Conservation (phyloP, 2,329 filamentous ascomycete species). For the Penicillium fuscoglaucum region DNA sequence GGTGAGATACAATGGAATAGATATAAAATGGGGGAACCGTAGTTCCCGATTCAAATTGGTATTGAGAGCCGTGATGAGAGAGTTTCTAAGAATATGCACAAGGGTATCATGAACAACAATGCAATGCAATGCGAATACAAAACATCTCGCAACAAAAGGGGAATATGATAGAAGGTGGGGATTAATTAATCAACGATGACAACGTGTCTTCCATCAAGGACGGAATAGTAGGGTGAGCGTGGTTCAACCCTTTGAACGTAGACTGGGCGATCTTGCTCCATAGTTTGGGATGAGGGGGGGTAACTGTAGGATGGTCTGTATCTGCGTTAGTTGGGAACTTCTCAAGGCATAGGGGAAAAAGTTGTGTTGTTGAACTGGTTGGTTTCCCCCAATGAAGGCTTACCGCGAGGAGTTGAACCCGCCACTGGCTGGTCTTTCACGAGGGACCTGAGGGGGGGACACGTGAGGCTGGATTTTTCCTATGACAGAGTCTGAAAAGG, state of each 20-base stretch:
- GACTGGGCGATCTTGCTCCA: constrained; percentile 26
- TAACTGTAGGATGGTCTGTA: constrained; percentile 18
- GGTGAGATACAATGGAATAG: background rate
- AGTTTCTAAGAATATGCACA: constrained; percentile 19
- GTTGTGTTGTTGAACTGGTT: constrained; percentile 2
- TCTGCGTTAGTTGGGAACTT: constrained; percentile 8
- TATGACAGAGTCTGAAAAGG: constrained; percentile 6
- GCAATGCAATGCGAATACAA: constrained; percentile 7
- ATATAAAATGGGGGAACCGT: background rate
- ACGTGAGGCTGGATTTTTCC: constrained; percentile 13
- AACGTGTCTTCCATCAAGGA: constrained; percentile 25
- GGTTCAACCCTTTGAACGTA: constrained; percentile 28
- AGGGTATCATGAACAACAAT: constrained; percentile 28
- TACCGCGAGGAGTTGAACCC: constrained; percentile 22
- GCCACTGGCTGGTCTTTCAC: constrained; percentile 21
- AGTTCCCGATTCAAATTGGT: background rate
- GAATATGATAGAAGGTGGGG: background rate
- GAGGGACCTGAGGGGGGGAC: constrained; percentile 9
- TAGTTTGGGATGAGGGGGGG: constrained; percentile 18
- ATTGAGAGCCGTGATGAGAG: constrained; percentile 7
- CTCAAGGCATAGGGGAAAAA: background rate
- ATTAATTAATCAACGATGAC: constrained; percentile 32
- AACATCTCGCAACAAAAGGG: constrained; percentile 5
- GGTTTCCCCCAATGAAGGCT: constrained; percentile 13
- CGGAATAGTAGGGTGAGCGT: constrained; percentile 17